These are phyloP conservation scores for Microbotryum saponariae DNA, from an alignment of 1,284 basidiomycete species.

Conservation along the genomic window DNA sequence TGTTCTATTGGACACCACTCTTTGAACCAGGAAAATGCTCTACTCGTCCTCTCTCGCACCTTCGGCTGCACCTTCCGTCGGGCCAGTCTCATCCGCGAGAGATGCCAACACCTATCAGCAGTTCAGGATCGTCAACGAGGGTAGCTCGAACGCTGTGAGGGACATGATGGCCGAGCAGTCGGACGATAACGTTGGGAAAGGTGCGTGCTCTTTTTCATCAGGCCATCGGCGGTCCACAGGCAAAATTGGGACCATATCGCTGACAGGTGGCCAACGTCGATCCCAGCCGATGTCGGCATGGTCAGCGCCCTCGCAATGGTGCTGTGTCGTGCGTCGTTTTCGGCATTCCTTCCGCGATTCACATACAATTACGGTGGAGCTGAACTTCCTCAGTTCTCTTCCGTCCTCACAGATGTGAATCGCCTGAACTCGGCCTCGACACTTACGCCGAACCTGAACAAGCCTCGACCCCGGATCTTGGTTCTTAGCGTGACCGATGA, in stretches of 20 bases:
- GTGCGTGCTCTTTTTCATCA: not conserved
- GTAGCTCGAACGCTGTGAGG: conserved; percentile 61
- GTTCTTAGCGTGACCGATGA: conserved; percentile 88
- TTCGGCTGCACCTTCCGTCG: not conserved
- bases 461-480: conserved; percentile 61
- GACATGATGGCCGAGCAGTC: conserved; percentile 52
- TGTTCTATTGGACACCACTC: not conserved
- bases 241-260: not conserved
- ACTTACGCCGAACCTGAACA: conserved; percentile 39
- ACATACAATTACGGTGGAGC: too few relatives aligned
- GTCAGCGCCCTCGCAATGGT: conserved; percentile 83
- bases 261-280: not conserved
- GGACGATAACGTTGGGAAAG: conserved; percentile 39
- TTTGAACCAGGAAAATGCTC: not conserved
- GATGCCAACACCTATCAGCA: conserved; percentile 76
- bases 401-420: conserved; percentile 62
- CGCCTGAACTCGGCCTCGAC: conserved; percentile 50
- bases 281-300: conserved; percentile 40
- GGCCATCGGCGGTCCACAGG: not conserved
- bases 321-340: conserved; percentile 63
- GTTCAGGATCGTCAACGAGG: conserved; percentile 54
- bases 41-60: conserved; percentile 18
- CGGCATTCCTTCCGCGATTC: not conserved
- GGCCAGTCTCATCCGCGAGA: conserved; percentile 36
- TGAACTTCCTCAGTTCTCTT: not conserved